Evolutionary conservation across 495 filamentous ascomycete species (phyloP).

Genomic region (Neurospora sp.): DNA sequence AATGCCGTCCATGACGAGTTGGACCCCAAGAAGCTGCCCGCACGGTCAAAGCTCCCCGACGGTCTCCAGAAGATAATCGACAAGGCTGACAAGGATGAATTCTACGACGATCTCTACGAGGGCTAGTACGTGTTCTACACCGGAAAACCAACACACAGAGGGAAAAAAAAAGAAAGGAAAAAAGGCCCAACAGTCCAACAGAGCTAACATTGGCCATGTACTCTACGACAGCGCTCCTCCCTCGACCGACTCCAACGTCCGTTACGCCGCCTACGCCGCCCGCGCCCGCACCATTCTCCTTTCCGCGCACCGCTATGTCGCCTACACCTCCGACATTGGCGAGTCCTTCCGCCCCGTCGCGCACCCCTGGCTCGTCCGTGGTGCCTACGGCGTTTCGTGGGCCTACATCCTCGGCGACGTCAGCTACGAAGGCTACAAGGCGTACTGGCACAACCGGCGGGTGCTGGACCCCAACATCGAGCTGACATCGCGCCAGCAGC

Average conservation of each 20-base stretch:
- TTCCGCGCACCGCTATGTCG: conserved; percentile 89
- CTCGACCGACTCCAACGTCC: conserved; percentile 72
- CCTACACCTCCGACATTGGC: conserved; percentile 94
- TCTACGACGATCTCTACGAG: conserved; percentile 67
- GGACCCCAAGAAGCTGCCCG: conserved; percentile 40
- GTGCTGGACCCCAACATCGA: conserved; percentile 39
- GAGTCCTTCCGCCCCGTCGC: conserved; percentile 93
- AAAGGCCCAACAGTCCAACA: neutral
- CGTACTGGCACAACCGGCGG: conserved; percentile 72
- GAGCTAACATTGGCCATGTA: conserved; percentile 8
- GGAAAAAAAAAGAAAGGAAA: neutral
- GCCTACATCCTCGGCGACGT: conserved; percentile 86
- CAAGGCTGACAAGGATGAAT: conserved; percentile 58
- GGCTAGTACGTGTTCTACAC: conserved; percentile 58
- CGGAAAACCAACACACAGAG: neutral
- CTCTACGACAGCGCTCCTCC: conserved; percentile 51
- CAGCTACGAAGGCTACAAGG: conserved; percentile 88
- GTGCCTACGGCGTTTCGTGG: conserved; percentile 90
- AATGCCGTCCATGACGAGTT: conserved; percentile 17
- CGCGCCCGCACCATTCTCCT: conserved; percentile 81
- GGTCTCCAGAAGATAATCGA: conserved; percentile 61
- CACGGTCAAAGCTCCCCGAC: conserved; percentile 53
- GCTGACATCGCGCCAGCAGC: conserved; percentile 29
- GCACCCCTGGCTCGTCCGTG: conserved; percentile 67
- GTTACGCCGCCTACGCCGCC: conserved; percentile 88